Percentiles rank a stretch among this genome's conserved stretches.
These are phyloP conservation scores for Aegilops longissima DNA, from an alignment of 176 grass and related monocot species.

Conservation along the genomic window DNA sequence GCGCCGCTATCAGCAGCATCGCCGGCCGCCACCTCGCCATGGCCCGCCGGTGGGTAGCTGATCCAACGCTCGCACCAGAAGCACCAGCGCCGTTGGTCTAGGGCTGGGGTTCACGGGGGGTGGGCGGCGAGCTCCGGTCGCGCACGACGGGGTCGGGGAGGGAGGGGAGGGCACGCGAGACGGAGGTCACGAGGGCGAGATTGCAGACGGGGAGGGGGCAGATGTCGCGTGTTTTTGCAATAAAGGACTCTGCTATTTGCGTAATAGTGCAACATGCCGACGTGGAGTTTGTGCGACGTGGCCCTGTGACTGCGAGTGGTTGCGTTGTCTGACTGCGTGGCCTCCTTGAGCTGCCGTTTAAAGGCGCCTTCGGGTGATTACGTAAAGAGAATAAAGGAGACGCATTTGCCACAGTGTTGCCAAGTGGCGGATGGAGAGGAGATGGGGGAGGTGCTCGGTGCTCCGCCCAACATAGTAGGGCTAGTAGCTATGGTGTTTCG, in stretches of 20 bases:
- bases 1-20: slow-evolving; percentile 35
- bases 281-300: slow-evolving; percentile 16
- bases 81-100: background rate
- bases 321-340: slow-evolving; percentile 14
- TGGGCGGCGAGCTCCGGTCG: slow-evolving; percentile 8
- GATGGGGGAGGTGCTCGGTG: too few relatives aligned
- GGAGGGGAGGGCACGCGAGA: background rate
- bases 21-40: slow-evolving; percentile 41
- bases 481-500: too few relatives aligned
- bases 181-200: slow-evolving; percentile 18
- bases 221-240: slow-evolving; percentile 38
- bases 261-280: background rate
- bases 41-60: background rate
- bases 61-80: background rate
- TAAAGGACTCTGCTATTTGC: slow-evolving; percentile 15
- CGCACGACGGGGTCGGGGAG: background rate
- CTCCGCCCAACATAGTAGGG: too few relatives aligned
- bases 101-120: background rate
- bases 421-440: too few relatives aligned
- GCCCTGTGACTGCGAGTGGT: slow-evolving; percentile 18
- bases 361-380: background rate
- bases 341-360: background rate
- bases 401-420: too few relatives aligned
- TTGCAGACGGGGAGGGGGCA: background rate
- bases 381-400: too few relatives aligned